These are phyloP conservation scores for Evernia prunastri DNA, from an alignment of 495 filamentous ascomycete genomes.

Conservation along the genomic window DNA sequence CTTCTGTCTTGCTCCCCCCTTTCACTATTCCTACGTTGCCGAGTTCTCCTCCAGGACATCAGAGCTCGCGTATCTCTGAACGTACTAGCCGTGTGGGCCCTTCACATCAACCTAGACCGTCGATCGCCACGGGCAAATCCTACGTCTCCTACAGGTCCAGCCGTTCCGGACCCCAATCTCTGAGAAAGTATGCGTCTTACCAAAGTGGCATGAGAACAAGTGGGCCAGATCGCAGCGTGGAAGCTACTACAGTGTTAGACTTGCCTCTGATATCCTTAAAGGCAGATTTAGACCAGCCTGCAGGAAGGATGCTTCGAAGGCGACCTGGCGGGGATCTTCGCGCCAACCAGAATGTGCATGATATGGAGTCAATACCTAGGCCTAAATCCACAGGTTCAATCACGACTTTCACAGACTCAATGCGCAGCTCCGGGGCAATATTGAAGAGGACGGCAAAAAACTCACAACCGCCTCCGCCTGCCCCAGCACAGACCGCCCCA, in stretches of 20 bases:
- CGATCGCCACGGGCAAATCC: slow-evolving; percentile 19
- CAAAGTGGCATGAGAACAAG: slow-evolving; percentile 62
- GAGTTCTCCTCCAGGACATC: background rate
- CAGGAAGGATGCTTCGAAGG: slow-evolving; percentile 61
- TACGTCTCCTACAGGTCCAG: slow-evolving; percentile 21
- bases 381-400: slow-evolving; percentile 69
- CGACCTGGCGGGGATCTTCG: slow-evolving; percentile 86
- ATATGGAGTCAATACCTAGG: slow-evolving; percentile 53
- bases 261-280: slow-evolving; percentile 34
- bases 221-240: slow-evolving; percentile 53
- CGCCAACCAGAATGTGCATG: slow-evolving; percentile 66
- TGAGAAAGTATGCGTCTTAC: slow-evolving; percentile 64
- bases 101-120: slow-evolving; percentile 11
- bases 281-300: slow-evolving; percentile 35
- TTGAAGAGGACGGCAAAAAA: slow-evolving; percentile 23
- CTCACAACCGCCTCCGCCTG: slow-evolving; percentile 15
- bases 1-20: slow-evolving; percentile 16
- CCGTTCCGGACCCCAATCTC: slow-evolving; percentile 20
- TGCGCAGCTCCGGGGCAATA: slow-evolving; percentile 52
- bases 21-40: slow-evolving; percentile 14
- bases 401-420: slow-evolving; percentile 61
- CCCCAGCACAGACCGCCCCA: slow-evolving; percentile 31
- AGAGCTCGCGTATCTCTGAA: slow-evolving; percentile 8
- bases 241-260: slow-evolving; percentile 50
- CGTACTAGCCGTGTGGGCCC: background rate